Evolutionary conservation across 352 stramenopile genomes (phyloP).

Genomic region (Plasmopara viticola): DNA sequence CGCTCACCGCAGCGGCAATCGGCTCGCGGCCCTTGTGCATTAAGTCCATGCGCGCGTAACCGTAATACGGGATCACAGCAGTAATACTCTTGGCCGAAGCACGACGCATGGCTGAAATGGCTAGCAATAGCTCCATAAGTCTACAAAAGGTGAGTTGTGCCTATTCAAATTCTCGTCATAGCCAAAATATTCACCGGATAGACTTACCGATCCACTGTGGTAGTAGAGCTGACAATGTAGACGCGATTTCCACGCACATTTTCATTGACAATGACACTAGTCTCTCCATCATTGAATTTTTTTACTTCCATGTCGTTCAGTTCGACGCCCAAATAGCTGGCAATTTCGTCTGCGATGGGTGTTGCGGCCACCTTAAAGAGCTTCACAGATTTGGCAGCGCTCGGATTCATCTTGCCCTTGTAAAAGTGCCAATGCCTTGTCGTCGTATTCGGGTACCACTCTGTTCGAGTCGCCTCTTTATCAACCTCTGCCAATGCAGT

Average conservation of each 20-base stretch:
- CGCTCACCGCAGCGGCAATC: conserved; percentile 60
- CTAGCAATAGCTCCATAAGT: conserved; percentile 80
- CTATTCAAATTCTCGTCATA: neutral
- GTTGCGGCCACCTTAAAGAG: conserved; percentile 87
- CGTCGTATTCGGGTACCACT: conserved; percentile 75
- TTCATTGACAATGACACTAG: conserved; percentile 66
- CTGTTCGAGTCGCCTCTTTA: conserved; percentile 19
- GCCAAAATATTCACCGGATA: neutral
- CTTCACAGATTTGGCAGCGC: conserved; percentile 78
- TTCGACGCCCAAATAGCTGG: conserved; percentile 66
- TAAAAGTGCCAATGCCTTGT: conserved; percentile 88
- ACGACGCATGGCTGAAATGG: conserved; percentile 77
- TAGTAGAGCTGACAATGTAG: conserved; percentile 85
- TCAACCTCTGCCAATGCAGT: conserved; percentile 8
- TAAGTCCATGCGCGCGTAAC: conserved; percentile 79
- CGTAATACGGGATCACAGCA: conserved; percentile 84
- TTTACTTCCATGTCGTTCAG: conserved; percentile 78
- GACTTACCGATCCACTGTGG: conserved; percentile 70
- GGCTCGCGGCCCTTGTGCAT: conserved; percentile 81
- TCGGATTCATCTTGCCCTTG: conserved; percentile 79
- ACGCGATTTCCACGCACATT: conserved; percentile 76
- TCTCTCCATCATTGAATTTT: conserved; percentile 83
- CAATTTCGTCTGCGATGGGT: conserved; percentile 82
- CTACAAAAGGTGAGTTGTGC: conserved; percentile 18
- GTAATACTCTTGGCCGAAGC: conserved; percentile 84